These are phyloP conservation scores for Patellifolia procumbens DNA, from an alignment of 179 eudicot genomes.

Conservation along the genomic window DNA sequence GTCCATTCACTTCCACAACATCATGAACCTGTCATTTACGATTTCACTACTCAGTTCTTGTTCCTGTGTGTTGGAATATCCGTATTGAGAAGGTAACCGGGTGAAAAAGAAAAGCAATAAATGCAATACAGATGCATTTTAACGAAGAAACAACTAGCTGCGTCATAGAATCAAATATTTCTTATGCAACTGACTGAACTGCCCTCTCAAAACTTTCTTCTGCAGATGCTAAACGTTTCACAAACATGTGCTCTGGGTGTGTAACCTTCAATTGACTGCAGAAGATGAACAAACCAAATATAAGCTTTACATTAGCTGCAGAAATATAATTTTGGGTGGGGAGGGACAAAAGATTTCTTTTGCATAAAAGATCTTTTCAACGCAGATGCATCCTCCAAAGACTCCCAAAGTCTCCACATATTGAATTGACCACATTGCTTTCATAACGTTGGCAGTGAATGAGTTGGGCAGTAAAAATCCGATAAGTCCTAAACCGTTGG, in stretches of 20 bases:
- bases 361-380: neutral
- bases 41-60: no score
- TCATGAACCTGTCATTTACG: no score
- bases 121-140: no score
- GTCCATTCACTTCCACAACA: no score
- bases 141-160: no score
- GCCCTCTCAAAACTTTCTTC: constrained; percentile 94
- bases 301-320: neutral
- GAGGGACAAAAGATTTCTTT: neutral
- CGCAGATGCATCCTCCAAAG: neutral
- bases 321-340: neutral
- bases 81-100: no score
- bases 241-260: constrained; percentile 77
- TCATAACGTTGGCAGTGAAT: neutral
- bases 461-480: neutral
- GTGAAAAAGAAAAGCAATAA: no score
- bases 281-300: constrained; percentile 2
- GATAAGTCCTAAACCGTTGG: neutral
- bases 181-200: constrained; percentile 63
- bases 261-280: constrained; percentile 83
- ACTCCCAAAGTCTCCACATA: neutral
- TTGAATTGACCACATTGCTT: neutral
- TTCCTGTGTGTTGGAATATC: no score
- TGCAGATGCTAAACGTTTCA: constrained; percentile 64
- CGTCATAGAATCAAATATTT: neutral